Evolutionary conservation across 257 asterid species (phyloP), one percentile per base, ranked within the genome.

Genomic region (Scutellaria galericulata): DNA sequence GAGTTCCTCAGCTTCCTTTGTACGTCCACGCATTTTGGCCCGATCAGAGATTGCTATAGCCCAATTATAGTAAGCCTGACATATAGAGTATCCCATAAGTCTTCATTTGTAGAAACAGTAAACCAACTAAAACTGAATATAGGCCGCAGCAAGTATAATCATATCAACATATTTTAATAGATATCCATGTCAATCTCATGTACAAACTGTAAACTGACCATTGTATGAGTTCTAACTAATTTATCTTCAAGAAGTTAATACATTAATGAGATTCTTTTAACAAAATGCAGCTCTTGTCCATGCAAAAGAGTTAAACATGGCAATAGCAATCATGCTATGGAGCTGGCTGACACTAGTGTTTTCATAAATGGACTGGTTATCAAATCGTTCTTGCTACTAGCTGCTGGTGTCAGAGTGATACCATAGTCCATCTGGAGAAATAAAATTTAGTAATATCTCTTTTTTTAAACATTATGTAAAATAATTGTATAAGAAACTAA

Each of bases 11-110:
- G 98, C 99, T 84, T 95, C 99, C 84, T 90, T 95, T 74, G 99
- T 95, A 79, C 98, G 98, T 67, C 99, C 99, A 50, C 99, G 91
- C 87, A 92, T 92, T 83, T 95, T 95, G 5, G 99, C 99, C 63
- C 98, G 86, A 80, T 95, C 99, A 54, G 99, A 95, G 81, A 95
- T 92, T 80, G 99, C 99, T 68, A 95, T 95, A 59, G 99, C 98
- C 97, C 98, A 95, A 62, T 95, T 95, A 75, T 95, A 95, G 75
- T 86, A 95, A 54, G 99, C 99, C 99, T 95, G 84, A 71, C 6
- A 77, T 42, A 78, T 53, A 62, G 44, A 60, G 68, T 9, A 47
- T 45, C 20, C 39, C 51, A 59, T 5, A 50, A 10, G 37, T 60
- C 18, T n/a, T 74, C 71, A 58, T 57, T 37, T 53, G 31, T 67